These are phyloP conservation scores for Mrakia gelida DNA, from an alignment of 768 basidiomycete species.

Conservation along the genomic window DNA sequence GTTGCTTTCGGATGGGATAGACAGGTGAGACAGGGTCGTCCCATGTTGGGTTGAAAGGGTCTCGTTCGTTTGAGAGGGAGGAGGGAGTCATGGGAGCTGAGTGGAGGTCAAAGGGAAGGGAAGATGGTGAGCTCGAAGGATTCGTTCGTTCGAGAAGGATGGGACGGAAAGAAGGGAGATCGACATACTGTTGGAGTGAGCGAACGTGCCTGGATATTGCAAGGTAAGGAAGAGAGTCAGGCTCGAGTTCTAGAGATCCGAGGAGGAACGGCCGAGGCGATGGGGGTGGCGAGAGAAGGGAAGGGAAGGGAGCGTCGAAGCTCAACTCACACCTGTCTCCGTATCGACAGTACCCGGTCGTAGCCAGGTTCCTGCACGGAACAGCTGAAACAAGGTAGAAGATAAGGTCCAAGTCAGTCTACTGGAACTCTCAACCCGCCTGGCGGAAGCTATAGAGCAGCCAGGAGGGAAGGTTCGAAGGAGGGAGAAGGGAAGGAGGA, in stretches of 20 bases:
- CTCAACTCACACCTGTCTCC: slow-evolving; percentile 8
- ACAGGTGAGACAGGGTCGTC: slow-evolving; percentile 27
- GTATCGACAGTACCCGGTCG: not conserved
- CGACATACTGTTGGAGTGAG: slow-evolving; percentile 14
- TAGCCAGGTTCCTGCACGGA: not conserved
- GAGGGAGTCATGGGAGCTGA: not conserved
- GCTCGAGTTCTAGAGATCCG: not conserved
- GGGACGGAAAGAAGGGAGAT: not conserved
- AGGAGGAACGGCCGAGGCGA: not conserved
- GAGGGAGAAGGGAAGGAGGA: not conserved
- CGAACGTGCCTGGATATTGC: not conserved
- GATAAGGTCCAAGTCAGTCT: not conserved
- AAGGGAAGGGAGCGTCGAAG: not conserved
- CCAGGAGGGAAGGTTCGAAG: too few species aligned
- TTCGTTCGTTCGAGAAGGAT: not conserved
- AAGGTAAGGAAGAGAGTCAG: not conserved
- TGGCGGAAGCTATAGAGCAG: too few species aligned
- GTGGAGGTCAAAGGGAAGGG: not conserved
- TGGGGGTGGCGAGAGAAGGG: not conserved
- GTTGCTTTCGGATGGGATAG: slow-evolving; percentile 13
- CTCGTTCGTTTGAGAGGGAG: slow-evolving; percentile 12
- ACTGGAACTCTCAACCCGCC: not conserved
- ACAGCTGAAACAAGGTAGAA: not conserved
- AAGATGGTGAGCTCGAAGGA: not conserved
- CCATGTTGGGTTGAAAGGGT: slow-evolving; percentile 26